phyloP scores from a whole-genome alignment of 2,329 filamentous ascomycete species.

The Ophiostoma himal-ulmi region DNA sequence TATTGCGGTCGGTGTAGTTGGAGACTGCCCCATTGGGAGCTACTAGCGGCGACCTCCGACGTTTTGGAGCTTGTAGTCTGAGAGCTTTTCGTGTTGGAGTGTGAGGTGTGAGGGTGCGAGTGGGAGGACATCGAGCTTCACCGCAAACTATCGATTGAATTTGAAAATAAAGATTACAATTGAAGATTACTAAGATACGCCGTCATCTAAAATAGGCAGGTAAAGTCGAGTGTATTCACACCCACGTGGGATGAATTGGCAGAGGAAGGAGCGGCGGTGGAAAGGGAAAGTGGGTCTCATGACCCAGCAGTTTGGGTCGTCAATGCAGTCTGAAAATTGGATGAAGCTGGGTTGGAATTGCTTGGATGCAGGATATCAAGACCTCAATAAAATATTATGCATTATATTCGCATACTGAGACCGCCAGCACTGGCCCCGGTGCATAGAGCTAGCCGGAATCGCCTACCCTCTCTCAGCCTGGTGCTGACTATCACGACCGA shows the following conservation, averaged over 20 bases:
- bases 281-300: slow-evolving; percentile 5
- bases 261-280: not conserved
- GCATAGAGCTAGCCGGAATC: slow-evolving; percentile 20
- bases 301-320: slow-evolving; percentile 13
- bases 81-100: not conserved
- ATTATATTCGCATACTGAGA: slow-evolving; percentile 52
- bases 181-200: no score
- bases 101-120: not conserved
- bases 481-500: slow-evolving; percentile 54
- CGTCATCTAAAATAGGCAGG: not conserved
- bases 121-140: not conserved
- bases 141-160: not conserved
- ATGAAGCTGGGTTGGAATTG: not conserved
- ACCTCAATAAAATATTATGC: slow-evolving; percentile 38
- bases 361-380: not conserved
- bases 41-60: slow-evolving; percentile 6
- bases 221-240: not conserved
- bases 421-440: slow-evolving; percentile 34
- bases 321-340: slow-evolving; percentile 5
- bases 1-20: not conserved
- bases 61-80: not conserved
- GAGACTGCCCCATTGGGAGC: not conserved
- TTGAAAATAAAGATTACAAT: not conserved
- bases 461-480: slow-evolving; percentile 36
- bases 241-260: not conserved